These are phyloP conservation scores for Myrica gale DNA, from an alignment of 306 rosid species.

Conservation along the genomic window DNA sequence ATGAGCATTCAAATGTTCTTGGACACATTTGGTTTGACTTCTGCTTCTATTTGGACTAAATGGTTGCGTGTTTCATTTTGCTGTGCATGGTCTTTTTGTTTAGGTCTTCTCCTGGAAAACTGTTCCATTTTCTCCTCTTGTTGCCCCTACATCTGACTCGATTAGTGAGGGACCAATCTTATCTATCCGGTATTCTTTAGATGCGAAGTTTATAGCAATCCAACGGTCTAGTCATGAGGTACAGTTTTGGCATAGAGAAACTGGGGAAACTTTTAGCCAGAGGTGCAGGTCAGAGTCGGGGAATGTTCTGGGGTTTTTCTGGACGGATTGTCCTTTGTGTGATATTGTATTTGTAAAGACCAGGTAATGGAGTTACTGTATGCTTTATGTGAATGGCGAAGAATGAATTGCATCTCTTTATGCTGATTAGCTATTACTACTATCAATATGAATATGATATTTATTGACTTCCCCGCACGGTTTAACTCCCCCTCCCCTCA, in stretches of 20 bases:
- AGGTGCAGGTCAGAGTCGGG: conserved; percentile 80
- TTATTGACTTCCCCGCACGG: neutral
- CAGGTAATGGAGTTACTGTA: conserved; percentile 44
- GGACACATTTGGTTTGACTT: too few relatives aligned
- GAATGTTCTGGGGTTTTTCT: conserved; percentile 87
- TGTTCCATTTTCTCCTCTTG: conserved; percentile 65
- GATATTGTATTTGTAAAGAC: conserved; percentile 86
- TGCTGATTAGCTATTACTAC: neutral
- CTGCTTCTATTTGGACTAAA: neutral
- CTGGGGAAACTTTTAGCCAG: conserved; percentile 70
- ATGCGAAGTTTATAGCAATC: conserved; percentile 70
- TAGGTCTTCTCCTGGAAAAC: conserved; percentile 94
- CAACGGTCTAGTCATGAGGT: conserved; percentile 76
- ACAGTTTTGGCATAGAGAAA: conserved; percentile 76
- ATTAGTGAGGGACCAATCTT: conserved; percentile 80
- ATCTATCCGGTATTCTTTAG: conserved; percentile 82
- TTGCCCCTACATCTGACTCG: conserved; percentile 60
- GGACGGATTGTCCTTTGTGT: conserved; percentile 88
- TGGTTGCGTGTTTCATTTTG: neutral
- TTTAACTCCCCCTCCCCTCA: neutral
- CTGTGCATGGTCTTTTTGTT: conserved; percentile 7
- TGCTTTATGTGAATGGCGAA: neutral
- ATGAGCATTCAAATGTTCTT: too few relatives aligned
- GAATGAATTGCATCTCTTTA: conserved; percentile 1
- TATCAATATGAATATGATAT: neutral